Conservation (phyloP, 2,329 filamentous ascomycete species). For the Paraconiothyrium sp. region DNA sequence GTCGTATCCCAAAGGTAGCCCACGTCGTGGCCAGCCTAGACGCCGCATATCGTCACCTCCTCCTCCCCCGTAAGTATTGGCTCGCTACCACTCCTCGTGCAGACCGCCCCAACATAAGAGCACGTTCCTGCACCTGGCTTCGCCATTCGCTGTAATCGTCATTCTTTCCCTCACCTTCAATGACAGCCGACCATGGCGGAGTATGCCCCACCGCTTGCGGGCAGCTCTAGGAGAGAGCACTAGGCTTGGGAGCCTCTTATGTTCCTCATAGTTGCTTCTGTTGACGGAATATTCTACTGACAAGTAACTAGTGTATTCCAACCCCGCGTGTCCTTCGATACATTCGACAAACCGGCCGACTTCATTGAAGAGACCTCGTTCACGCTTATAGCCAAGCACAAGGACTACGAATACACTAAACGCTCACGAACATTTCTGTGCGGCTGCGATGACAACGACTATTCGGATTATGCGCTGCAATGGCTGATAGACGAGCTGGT, state of each 20-base stretch:
- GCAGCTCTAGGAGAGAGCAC: constrained; percentile 31
- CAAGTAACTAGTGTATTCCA: constrained; percentile 65
- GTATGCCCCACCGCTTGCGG: constrained; percentile 34
- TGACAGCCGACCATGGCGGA: constrained; percentile 32
- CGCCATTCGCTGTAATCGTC: constrained; percentile 15
- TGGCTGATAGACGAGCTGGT: constrained; percentile 93
- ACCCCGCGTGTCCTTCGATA: constrained; percentile 77
- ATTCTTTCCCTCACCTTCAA: constrained; percentile 9
- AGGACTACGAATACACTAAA: constrained; percentile 82
- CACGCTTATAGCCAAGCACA: constrained; percentile 85
- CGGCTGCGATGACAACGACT: constrained; percentile 88
- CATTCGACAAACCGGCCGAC: constrained; percentile 73
- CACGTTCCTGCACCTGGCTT: constrained; percentile 16
- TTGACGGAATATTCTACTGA: constrained; percentile 22
- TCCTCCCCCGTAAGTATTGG: constrained; percentile 52
- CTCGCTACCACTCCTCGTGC: constrained; percentile 16
- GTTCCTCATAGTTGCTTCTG: constrained; percentile 29
- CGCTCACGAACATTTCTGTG: constrained; percentile 89
- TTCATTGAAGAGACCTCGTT: constrained; percentile 69
- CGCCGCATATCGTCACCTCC: constrained; percentile 53
- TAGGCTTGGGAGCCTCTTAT: constrained; percentile 30
- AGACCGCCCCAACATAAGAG: constrained; percentile 16
- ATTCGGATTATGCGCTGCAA: constrained; percentile 90
- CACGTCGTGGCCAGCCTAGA: constrained; percentile 41
- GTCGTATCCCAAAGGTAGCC: constrained; percentile 43